Percentiles rank a stretch among this genome's conserved stretches.
These are phyloP conservation scores for Rosa rugosa DNA, from an alignment of 306 rosid species.

Conservation along the genomic window DNA sequence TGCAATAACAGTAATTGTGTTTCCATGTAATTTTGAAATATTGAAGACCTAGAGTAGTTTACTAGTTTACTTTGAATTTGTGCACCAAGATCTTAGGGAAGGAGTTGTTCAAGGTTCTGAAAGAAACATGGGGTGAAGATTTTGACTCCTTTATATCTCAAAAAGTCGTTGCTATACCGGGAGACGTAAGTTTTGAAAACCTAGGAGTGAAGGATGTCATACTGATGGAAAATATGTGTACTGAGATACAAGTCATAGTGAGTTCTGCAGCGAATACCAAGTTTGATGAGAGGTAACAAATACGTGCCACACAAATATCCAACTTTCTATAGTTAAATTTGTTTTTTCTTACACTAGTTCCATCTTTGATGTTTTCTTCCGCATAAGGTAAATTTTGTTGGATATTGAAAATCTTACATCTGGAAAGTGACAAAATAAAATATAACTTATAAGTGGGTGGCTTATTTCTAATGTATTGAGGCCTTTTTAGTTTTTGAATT, in stretches of 20 bases:
- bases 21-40: too few species aligned
- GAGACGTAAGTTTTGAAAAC: slow-evolving; percentile 30
- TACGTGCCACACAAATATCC: background rate
- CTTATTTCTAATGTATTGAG: too few species aligned
- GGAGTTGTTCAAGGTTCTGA: slow-evolving; percentile 31
- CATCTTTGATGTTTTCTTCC: too few species aligned
- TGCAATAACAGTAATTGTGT: background rate
- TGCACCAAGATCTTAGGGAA: slow-evolving; percentile 16
- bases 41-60: background rate
- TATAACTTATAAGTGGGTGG: too few species aligned
- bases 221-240: slow-evolving; percentile 17
- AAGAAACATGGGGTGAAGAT: slow-evolving; percentile 17
- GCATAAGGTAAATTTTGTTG: too few species aligned
- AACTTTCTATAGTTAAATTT: too few species aligned
- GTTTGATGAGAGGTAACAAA: slow-evolving; percentile 42
- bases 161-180: slow-evolving; percentile 28
- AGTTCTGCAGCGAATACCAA: slow-evolving; percentile 41
- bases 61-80: background rate
- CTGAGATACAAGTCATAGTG: slow-evolving; percentile 30
- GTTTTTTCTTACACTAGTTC: too few species aligned
- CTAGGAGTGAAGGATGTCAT: slow-evolving; percentile 32
- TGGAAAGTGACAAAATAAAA: too few species aligned
- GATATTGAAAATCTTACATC: too few species aligned
- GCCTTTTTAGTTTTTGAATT: too few species aligned
- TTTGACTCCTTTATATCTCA: slow-evolving; percentile 26